Conservation (phyloP, 2,329 filamentous ascomycete genomes). For the Exophiala oligosperma region DNA sequence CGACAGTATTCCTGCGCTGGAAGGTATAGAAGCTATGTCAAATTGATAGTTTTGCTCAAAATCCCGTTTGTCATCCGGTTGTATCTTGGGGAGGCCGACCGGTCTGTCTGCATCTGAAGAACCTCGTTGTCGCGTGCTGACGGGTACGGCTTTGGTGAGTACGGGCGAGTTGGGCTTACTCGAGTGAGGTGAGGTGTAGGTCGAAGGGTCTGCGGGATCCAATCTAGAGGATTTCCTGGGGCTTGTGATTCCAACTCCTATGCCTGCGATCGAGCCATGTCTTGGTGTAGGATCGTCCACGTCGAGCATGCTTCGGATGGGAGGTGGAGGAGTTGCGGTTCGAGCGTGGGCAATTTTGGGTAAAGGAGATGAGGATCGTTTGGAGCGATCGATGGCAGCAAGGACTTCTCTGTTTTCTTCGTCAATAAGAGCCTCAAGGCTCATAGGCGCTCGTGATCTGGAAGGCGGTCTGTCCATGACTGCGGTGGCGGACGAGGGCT, state of each 20-base stretch:
- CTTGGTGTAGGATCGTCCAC: constrained; percentile 47
- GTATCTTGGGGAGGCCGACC: constrained; percentile 27
- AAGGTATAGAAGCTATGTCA: constrained; percentile 46
- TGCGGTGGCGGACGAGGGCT: neutral
- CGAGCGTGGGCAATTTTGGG: constrained; percentile 42
- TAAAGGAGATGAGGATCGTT: constrained; percentile 27
- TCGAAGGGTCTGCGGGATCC: constrained; percentile 36
- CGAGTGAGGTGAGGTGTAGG: constrained; percentile 35
- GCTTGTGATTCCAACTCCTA: constrained; percentile 37
- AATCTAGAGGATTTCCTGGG: constrained; percentile 39
- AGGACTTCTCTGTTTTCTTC: constrained; percentile 75
- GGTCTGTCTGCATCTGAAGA: constrained; percentile 35
- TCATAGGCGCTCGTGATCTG: constrained; percentile 53
- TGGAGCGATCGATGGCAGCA: constrained; percentile 61
- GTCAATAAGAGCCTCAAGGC: constrained; percentile 73
- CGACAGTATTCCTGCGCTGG: constrained; percentile 38
- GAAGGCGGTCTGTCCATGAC: constrained; percentile 20
- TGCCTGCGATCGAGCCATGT: constrained; percentile 42
- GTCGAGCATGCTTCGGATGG: constrained; percentile 67
- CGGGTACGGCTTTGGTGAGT: constrained; percentile 37
- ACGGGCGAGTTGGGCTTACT: constrained; percentile 32
- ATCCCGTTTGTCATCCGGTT: constrained; percentile 30
- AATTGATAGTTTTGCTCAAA: constrained; percentile 42
- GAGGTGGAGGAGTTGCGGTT: constrained; percentile 59
- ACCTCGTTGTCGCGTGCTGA: constrained; percentile 29